Percentiles rank a stretch among this genome's conserved stretches.
Evolutionary conservation across 306 rosid species (phyloP).

Genomic region (Cucumis hystrix): DNA sequence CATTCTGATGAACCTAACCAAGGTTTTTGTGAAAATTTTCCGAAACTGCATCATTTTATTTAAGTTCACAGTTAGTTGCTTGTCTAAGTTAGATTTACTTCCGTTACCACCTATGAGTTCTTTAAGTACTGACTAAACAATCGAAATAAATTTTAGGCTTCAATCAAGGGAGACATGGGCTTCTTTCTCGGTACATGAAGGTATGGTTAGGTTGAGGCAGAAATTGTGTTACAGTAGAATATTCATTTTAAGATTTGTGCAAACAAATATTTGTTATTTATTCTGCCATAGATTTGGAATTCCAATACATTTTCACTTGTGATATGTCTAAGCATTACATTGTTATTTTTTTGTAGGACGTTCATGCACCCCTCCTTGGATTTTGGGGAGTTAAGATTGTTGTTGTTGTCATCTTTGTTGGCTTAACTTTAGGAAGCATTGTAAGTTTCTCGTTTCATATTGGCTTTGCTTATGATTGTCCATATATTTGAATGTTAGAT

Average conservation of each 20-base stretch:
- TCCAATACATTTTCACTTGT: not conserved
- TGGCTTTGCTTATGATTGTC: not conserved
- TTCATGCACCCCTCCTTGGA: conserved; percentile 87
- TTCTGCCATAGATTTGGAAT: not conserved
- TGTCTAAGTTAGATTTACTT: not conserved
- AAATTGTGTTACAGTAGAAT: not conserved
- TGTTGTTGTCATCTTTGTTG: conserved; percentile 57
- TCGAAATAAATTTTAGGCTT: conserved; percentile 30
- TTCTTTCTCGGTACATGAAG: conserved; percentile 79
- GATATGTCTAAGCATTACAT: not conserved
- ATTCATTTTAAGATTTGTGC: not conserved
- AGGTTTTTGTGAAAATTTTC: conserved; percentile 30
- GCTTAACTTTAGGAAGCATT: conserved; percentile 75
- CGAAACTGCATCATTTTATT: not conserved
- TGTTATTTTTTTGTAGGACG: conserved; percentile 42
- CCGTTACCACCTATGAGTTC: not conserved
- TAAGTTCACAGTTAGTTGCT: not conserved
- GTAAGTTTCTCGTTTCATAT: conserved; percentile 40
- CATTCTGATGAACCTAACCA: conserved; percentile 35
- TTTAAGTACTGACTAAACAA: conserved; percentile 23
- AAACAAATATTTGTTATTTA: not conserved
- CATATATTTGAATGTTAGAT: not conserved
- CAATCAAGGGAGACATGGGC: conserved; percentile 44
- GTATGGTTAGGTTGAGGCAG: conserved; percentile 19
- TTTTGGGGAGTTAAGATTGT: conserved; percentile 67